A percentile compares a stretch with the other conserved stretches of the same genome.
Evolutionary conservation across 139 green algal genomes (phyloP).

Genomic region (Tetratostichococcus sp.): DNA sequence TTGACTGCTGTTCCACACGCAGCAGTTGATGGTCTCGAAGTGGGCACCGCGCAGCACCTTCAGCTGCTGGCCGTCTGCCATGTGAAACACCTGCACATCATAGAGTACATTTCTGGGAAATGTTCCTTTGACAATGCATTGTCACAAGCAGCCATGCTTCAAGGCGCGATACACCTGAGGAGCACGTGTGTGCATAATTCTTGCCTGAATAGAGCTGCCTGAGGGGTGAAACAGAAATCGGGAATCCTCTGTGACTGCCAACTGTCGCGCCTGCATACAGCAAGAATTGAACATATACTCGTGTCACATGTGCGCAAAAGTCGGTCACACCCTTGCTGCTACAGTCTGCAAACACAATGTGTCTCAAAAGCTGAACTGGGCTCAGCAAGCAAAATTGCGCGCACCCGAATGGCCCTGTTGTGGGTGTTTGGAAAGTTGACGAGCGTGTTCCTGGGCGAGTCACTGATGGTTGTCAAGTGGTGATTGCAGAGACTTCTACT

Average conservation of each 20-base stretch:
- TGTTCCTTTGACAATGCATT: conserved; percentile 53
- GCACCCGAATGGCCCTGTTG: conserved; percentile 47
- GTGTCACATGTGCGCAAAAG: too few relatives aligned
- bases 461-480: neutral
- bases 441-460: conserved; percentile 44
- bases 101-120: neutral
- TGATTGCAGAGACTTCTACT: too few relatives aligned
- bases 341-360: too few relatives aligned
- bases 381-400: neutral
- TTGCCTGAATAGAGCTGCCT: conserved; percentile 54
- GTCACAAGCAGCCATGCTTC: conserved; percentile 45
- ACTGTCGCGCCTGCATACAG: conserved; percentile 35
- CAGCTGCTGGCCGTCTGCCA: neutral
- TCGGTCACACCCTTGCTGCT: too few relatives aligned
- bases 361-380: too few relatives aligned
- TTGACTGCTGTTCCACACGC: neutral
- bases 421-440: conserved; percentile 59
- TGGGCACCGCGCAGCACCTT: conserved; percentile 14
- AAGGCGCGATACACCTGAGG: too few relatives aligned
- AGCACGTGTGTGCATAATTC: conserved; percentile 49
- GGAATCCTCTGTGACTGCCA: conserved; percentile 59
- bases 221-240: conserved; percentile 67
- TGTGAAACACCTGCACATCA: neutral
- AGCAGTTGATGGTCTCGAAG: conserved; percentile 30
- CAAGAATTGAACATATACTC: too few relatives aligned